Conservation (phyloP, 2,329 filamentous ascomycete genomes). For the Penicillium palitans region DNA sequence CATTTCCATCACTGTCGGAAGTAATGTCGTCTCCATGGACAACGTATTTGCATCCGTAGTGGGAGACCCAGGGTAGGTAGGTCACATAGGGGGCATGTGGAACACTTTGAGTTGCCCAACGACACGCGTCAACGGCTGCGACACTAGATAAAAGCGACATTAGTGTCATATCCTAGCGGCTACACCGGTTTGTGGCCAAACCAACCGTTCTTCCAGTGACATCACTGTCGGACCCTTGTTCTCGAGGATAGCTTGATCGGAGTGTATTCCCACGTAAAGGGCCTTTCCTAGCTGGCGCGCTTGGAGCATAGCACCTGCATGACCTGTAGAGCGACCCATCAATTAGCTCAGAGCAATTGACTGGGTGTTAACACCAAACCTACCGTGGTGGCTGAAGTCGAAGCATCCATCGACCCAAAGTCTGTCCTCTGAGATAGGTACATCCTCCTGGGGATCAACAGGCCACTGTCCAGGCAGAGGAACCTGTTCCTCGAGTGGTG, state of each 20-base stretch:
- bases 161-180: background rate
- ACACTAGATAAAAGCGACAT: slow-evolving; percentile 54
- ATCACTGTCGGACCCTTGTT: slow-evolving; percentile 99
- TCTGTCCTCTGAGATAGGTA: slow-evolving; percentile 63
- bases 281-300: slow-evolving; percentile 87
- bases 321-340: slow-evolving; percentile 57
- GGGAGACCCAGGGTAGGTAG: slow-evolving; percentile 85
- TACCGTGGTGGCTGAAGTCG: slow-evolving; percentile 97
- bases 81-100: slow-evolving; percentile 93
- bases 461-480: slow-evolving; percentile 62
- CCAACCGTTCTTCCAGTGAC: slow-evolving; percentile 79
- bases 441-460: slow-evolving; percentile 63
- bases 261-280: slow-evolving; percentile 90
- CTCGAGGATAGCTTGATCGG: slow-evolving; percentile 89
- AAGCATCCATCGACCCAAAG: slow-evolving; percentile 99
- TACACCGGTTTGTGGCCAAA: slow-evolving; percentile 11
- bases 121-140: slow-evolving; percentile 88
- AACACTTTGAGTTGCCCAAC: slow-evolving; percentile 85
- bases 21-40: slow-evolving; percentile 98
- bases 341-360: slow-evolving; percentile 14
- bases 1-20: slow-evolving; percentile 86
- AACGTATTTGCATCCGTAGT: slow-evolving; percentile 93
- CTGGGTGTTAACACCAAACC: slow-evolving; percentile 19
- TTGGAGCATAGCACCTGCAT: slow-evolving; percentile 95
- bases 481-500: slow-evolving; percentile 39